Base-by-base conservation (phyloP, 257 asterid genomes). In the Solanum rostratum region DNA sequence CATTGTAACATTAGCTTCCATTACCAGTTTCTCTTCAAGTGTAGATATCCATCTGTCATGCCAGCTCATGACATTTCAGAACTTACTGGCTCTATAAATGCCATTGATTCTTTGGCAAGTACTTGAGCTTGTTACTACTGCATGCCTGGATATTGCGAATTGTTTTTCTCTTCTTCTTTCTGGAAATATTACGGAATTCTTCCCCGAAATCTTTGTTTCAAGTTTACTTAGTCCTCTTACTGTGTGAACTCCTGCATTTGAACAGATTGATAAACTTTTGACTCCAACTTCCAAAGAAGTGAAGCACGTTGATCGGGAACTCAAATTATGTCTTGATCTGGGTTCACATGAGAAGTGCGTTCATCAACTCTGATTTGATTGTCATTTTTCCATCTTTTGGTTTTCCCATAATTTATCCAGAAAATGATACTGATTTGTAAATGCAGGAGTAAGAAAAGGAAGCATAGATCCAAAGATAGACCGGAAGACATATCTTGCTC, bases 221-320 rank as follows among this genome's bases (percentile, higher is more conserved):
- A 22, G 16, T 46, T 46, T 46, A 74, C 29, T 3, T 74, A 22
- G 55, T 71, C 39, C 15, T 29, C 62, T 76, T 27, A 14, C 45
- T 76, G 24, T 43, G 41, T 76, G 60, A 76, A 24, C 81, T 24
- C 86, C 86, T 84, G 5, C n/a, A 30, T 27, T 16, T 80, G 3
- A 66, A 83, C 97, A 96, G 99, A 86, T 96, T 53, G 89, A 84
- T 87, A 92, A 91, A 92, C 97, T 96, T 2, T 98, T 89, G 92
- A 93, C 94, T 39, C 99, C 97, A 52, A 86, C 93, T 19, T 69
- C 94, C 33, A 93, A 92, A 87, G 99, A 96, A 66, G 96, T 96
- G 84, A 96, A 96, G 91, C 99, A 96, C 95, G 91, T 96, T 19
- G 99, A 96, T 84, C 89, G 98, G 93, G 95, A 96, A 86, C 98